These are phyloP conservation scores for Juglanconis oblonga DNA, from an alignment of 2,329 filamentous ascomycete species.

Conservation along the genomic window DNA sequence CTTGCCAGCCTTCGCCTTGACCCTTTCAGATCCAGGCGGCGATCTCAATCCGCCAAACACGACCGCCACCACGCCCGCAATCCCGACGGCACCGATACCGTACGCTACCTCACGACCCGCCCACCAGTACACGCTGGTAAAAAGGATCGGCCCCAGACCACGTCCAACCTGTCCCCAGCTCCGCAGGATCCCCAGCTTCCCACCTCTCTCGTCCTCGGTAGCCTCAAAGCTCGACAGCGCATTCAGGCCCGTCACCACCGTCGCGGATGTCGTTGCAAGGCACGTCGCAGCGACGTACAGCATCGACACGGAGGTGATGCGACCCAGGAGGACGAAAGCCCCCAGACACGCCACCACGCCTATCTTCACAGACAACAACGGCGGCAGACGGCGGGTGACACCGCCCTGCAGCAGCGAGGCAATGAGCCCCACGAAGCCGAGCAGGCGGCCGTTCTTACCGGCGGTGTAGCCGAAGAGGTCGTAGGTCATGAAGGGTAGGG, in stretches of 20 bases:
- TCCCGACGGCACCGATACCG: slow-evolving; percentile 73
- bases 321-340: slow-evolving; percentile 77
- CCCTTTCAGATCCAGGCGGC: slow-evolving; percentile 41
- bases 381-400: slow-evolving; percentile 81
- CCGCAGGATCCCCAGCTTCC: slow-evolving; percentile 80
- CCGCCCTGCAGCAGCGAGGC: slow-evolving; percentile 91
- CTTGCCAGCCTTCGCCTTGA: slow-evolving; percentile 16
- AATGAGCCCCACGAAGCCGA: slow-evolving; percentile 88
- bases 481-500: slow-evolving; percentile 94
- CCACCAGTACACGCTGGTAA: slow-evolving; percentile 99
- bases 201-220: slow-evolving; percentile 72
- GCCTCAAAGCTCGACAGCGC: slow-evolving; percentile 91
- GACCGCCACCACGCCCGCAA: slow-evolving; percentile 68
- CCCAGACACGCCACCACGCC: slow-evolving; percentile 75
- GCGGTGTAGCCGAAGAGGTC: slow-evolving; percentile 84
- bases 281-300: slow-evolving; percentile 82
- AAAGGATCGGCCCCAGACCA: slow-evolving; percentile 81
- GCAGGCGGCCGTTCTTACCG: slow-evolving; percentile 75
- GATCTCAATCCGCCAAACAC: slow-evolving; percentile 71
- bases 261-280: slow-evolving; percentile 86
- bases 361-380: slow-evolving; percentile 73
- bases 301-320: slow-evolving; percentile 62
- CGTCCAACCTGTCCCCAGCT: slow-evolving; percentile 83
- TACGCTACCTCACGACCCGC: slow-evolving; percentile 87
- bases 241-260: slow-evolving; percentile 91